A percentile compares a stretch with the other conserved stretches of the same genome.
phyloP scores from a whole-genome alignment of 2,329 filamentous ascomycete genomes.

The Paramyrothecium roridum region DNA sequence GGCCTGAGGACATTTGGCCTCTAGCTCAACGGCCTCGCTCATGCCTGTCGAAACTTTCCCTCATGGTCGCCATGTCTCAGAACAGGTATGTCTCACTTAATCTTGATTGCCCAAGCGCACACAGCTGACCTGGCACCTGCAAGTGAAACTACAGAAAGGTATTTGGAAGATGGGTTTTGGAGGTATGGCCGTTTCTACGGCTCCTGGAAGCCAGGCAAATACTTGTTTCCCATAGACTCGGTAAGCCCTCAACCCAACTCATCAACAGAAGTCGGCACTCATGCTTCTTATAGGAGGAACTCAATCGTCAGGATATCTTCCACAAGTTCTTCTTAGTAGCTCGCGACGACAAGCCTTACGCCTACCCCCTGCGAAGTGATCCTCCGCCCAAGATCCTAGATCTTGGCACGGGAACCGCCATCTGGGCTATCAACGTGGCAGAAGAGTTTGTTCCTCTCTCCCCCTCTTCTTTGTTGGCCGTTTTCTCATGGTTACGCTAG shows the following conservation, averaged over 20 bases:
- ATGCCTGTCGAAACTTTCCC: background rate
- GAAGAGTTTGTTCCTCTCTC: conserved; percentile 49
- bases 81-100: conserved; percentile 16
- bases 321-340: conserved; percentile 72
- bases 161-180: conserved; percentile 25
- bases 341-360: conserved; percentile 40
- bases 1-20: background rate
- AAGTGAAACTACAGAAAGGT: conserved; percentile 15
- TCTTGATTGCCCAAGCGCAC: conserved; percentile 1
- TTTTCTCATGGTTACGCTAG: conserved; percentile 8
- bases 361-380: conserved; percentile 10
- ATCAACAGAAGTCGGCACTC: conserved; percentile 9
- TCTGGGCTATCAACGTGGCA: conserved; percentile 87
- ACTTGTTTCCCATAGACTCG: conserved; percentile 76
- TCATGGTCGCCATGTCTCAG: conserved; percentile 26
- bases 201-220: conserved; percentile 63
- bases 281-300: conserved; percentile 52
- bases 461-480: background rate
- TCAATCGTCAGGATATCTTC: conserved; percentile 77
- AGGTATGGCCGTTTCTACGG: conserved; percentile 72
- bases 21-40: background rate
- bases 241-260: conserved; percentile 36
- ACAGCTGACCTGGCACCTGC: background rate
- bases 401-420: conserved; percentile 82
- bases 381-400: conserved; percentile 48